Conservation (phyloP, 2,329 filamentous ascomycete genomes). For the Pseudodiploospora longispora region DNA sequence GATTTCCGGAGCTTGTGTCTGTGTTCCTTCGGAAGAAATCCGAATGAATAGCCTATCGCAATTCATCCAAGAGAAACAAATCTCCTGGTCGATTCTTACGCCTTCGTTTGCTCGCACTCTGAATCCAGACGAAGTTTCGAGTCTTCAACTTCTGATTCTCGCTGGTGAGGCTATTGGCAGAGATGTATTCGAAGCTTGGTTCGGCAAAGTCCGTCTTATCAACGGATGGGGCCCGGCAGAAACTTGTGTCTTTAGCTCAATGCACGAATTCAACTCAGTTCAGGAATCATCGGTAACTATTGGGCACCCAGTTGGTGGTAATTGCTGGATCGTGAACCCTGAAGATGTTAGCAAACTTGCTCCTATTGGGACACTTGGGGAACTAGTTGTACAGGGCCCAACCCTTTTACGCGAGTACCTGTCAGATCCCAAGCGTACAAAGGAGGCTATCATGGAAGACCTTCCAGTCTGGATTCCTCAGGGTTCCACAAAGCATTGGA, state of each 20-base stretch:
- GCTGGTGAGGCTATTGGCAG: background rate
- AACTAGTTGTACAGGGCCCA: background rate
- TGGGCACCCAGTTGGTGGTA: background rate
- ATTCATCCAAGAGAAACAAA: background rate
- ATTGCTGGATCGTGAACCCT: background rate
- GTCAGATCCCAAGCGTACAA: background rate
- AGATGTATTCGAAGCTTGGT: background rate
- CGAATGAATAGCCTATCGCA: background rate
- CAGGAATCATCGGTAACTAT: background rate
- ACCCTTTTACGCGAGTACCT: background rate
- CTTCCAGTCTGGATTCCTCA: constrained; percentile 18
- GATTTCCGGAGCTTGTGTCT: background rate
- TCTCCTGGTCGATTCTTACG: background rate
- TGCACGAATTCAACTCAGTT: background rate
- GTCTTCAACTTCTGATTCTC: background rate
- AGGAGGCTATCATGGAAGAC: constrained; percentile 20
- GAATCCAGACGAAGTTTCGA: background rate
- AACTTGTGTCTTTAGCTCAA: background rate
- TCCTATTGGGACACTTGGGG: background rate
- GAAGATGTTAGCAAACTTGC: background rate
- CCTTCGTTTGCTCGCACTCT: background rate
- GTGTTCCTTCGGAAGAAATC: background rate
- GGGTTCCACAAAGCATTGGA: constrained; percentile 12
- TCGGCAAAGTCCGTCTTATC: background rate
- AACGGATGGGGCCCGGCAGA: background rate